phyloP scores from a whole-genome alignment of 257 asterid genomes.

The Scutellaria barbata region DNA sequence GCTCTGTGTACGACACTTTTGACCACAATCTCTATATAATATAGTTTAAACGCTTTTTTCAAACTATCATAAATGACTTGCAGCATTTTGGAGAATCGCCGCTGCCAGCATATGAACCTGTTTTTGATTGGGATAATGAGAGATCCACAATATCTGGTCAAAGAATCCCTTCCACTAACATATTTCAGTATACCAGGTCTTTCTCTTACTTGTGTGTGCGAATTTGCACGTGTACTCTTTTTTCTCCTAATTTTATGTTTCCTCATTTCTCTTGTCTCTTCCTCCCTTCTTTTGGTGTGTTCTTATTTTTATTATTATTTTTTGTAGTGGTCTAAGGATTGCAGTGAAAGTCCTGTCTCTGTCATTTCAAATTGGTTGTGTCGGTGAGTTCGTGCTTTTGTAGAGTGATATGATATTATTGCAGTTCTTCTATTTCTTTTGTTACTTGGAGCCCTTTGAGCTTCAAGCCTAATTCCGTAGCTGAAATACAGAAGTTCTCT shows the following conservation, averaged over 20 bases:
- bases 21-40: conserved; percentile 28
- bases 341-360: conserved; percentile 93
- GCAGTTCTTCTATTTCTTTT: conserved; percentile 35
- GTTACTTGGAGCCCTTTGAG: conserved; percentile 40
- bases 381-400: conserved; percentile 73
- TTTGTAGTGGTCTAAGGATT: conserved; percentile 88
- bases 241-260: conserved; percentile 21
- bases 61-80: conserved; percentile 41
- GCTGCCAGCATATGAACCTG: conserved; percentile 95
- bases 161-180: conserved; percentile 79
- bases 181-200: conserved; percentile 85
- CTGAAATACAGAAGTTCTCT: conserved; percentile 70
- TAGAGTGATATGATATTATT: conserved; percentile 25
- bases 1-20: conserved; percentile 43
- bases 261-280: conserved; percentile 24
- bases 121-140: conserved; percentile 97
- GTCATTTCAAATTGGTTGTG: conserved; percentile 93
- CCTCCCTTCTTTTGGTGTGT: conserved; percentile 22
- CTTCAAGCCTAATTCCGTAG: conserved; percentile 39
- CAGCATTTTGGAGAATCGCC: conserved; percentile 99
- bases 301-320: no score
- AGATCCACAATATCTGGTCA: conserved; percentile 94
- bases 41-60: conserved; percentile 12
- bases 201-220: conserved; percentile 27
- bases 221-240: conserved; percentile 25